Base-by-base conservation (phyloP, 1,139 yeast species). In the Diutina siamensis region DNA sequence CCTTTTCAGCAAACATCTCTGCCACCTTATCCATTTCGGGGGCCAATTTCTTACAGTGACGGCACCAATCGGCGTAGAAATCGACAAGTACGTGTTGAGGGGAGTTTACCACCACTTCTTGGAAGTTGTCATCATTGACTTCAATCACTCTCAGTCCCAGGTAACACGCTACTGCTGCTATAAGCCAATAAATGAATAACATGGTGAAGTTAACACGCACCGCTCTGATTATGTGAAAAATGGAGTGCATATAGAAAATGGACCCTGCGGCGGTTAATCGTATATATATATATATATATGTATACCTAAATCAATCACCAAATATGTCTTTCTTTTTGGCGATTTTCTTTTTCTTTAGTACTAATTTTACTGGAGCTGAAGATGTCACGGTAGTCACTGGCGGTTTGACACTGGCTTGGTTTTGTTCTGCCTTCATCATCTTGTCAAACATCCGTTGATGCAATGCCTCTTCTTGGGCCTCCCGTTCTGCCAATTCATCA, bases 1-100 rank as follows among this genome's bases (percentile, higher is more conserved):
- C 68, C 27, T 62, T 61, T 32, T 68, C 72, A 18, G 61, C 63
- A 55, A 71, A 82, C 9, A 68, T 54, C 4, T 69, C 71, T 1
- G 81, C 80, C 41, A 82, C 66, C 55, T 73, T 67, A 50, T 80
- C 85, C 60, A 77, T 77, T 4, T 71, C 69, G 8, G 94, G 94
- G 58, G 73, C 72, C 57, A 84, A 62, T 46, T 67, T 71, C 61
- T 78, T 76, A 63, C 94, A 84, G 63, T 84, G 89, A 45, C 84
- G 73, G 57, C 94, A 84, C 94, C 94, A 84, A 47, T 76, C 77
- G 35, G 92, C 86, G 55, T 82, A 83, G 57, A 83, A 82, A 49
- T 84, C 85, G 45, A 84, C 84, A 49, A 84, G 68, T 0, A 86
- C 71, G 49, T 74, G 78, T 53, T 81, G 77, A 8, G 78, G 81